Base-by-base conservation (phyloP, 2,329 filamentous ascomycete species). In the Mariannaea sp. region DNA sequence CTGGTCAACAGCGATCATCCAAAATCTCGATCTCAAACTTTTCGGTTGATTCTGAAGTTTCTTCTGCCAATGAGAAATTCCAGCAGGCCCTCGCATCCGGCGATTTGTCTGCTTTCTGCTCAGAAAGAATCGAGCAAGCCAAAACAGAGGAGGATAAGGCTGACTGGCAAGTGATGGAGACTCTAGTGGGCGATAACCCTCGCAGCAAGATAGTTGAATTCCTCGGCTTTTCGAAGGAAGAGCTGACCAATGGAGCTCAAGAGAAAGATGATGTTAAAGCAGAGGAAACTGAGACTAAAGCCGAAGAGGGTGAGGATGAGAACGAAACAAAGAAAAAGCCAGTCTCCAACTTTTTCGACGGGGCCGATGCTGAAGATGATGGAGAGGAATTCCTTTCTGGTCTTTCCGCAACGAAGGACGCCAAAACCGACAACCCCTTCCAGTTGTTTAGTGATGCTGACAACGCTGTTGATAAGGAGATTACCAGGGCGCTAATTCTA, bases 151-250 rank as follows among this genome's bases (percentile, higher is more conserved):
- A 96, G 61, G 94, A 97, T 70, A 97, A 92, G 77, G 89, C 90
- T 4, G 93, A 97, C 72, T 99, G 94, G 94, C 88, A 89, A 60
- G 91, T 97, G 30, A 90, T 99, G 71, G 87, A 94, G 71, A 94
- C 92, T 2, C 75, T 99, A 56, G 88, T 93, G 42, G 87, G 90
- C 3, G 86, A 89, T 24, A 92, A 93, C 66, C 89, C 92, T n/a
- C 85, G 92, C 35, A 88, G 88, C 70, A 87, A 90, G 69, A 87
- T 99, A 52, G 83, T 94, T 17, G 88, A 95, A 62, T 92, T 95
- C 69, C 82, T 99, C 14, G 94, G 93, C n/a, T 93, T 97, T 72
- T 79, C 84, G 24, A 84, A 88, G 53, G 76, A 79, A n/a, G 77
- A 81, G 19, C 69, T 76, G 3, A 63, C 71, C 7, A 80, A 84